These are phyloP conservation scores for Chlorella vulgaris DNA, from an alignment of 139 green algal species.

Conservation along the genomic window DNA sequence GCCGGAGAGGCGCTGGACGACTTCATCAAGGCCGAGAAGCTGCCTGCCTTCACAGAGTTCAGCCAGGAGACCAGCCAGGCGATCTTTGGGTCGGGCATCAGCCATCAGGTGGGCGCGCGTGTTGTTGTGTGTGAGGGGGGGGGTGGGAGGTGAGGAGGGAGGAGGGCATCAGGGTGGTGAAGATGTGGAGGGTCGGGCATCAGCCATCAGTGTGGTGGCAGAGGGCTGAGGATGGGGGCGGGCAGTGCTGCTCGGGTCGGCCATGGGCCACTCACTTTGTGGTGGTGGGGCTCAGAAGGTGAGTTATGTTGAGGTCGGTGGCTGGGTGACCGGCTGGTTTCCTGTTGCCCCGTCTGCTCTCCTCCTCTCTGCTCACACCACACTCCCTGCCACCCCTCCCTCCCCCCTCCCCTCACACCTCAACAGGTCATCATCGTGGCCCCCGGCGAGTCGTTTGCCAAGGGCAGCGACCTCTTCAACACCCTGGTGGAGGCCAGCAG, in stretches of 20 bases:
- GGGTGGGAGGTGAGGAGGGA: background rate
- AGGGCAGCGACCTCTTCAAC: slow-evolving; percentile 10
- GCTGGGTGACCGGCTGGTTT: too few relatives aligned
- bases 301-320: too few relatives aligned
- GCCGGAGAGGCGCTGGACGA: slow-evolving; percentile 42
- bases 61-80: slow-evolving; percentile 65
- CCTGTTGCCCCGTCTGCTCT: background rate
- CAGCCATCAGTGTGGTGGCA: too few relatives aligned
- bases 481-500: slow-evolving; percentile 2
- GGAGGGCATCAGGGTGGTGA: too few relatives aligned
- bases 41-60: slow-evolving; percentile 79
- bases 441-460: slow-evolving; percentile 34
- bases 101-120: slow-evolving; percentile 54
- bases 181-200: too few relatives aligned
- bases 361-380: background rate
- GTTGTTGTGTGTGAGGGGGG: background rate
- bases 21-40: slow-evolving; percentile 72
- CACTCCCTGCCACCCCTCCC: background rate
- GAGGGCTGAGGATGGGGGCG: too few relatives aligned
- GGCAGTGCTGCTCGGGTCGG: too few relatives aligned
- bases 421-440: slow-evolving; percentile 61
- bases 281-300: too few relatives aligned
- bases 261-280: too few relatives aligned
- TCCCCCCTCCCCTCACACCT: background rate
- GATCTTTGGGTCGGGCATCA: slow-evolving; percentile 84